phyloP scores from a whole-genome alignment of 1,284 basidiomycete species.

The Boletus mariae region DNA sequence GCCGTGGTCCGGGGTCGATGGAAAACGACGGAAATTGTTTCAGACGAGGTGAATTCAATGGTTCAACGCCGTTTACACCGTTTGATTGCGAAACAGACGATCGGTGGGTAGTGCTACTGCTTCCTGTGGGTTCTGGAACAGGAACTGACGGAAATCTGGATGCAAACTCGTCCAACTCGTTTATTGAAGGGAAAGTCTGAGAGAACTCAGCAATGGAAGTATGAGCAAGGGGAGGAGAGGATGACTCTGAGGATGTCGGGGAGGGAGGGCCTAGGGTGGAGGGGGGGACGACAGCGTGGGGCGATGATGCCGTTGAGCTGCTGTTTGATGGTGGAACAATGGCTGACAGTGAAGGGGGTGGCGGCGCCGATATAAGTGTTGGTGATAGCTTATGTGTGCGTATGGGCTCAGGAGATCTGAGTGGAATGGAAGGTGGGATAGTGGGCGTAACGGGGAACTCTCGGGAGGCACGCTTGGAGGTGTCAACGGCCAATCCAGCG shows the following conservation, averaged over 20 bases:
- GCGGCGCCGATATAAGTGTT: constrained; percentile 15
- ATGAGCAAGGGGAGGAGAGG: constrained; percentile 42
- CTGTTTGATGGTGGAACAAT: constrained; percentile 30
- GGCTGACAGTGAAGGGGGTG: constrained; percentile 10
- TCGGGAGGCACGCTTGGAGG: constrained; percentile 52
- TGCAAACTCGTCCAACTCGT: constrained; percentile 61
- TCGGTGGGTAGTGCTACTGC: constrained; percentile 25
- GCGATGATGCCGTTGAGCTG: constrained; percentile 32
- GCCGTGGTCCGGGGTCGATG: constrained; percentile 54
- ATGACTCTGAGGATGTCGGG: constrained; percentile 57
- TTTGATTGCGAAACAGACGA: constrained; percentile 15
- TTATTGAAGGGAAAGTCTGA: constrained; percentile 67
- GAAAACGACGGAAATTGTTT: constrained; percentile 47
- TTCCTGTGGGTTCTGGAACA: constrained; percentile 38
- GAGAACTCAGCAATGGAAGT: constrained; percentile 51
- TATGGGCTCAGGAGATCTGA: constrained; percentile 27
- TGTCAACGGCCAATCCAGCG: constrained; percentile 54
- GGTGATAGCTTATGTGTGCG: constrained; percentile 22
- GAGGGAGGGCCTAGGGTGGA: constrained; percentile 71
- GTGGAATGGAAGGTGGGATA: constrained; percentile 35
- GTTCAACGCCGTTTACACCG: constrained; percentile 10
- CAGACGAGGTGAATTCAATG: constrained; percentile 17
- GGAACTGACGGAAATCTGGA: constrained; percentile 50
- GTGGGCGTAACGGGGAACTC: constrained; percentile 41
- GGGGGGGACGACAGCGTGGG: constrained; percentile 61